Conservation (phyloP, 2,329 filamentous ascomycete species). For the Bimuria novae-zelandiae region DNA sequence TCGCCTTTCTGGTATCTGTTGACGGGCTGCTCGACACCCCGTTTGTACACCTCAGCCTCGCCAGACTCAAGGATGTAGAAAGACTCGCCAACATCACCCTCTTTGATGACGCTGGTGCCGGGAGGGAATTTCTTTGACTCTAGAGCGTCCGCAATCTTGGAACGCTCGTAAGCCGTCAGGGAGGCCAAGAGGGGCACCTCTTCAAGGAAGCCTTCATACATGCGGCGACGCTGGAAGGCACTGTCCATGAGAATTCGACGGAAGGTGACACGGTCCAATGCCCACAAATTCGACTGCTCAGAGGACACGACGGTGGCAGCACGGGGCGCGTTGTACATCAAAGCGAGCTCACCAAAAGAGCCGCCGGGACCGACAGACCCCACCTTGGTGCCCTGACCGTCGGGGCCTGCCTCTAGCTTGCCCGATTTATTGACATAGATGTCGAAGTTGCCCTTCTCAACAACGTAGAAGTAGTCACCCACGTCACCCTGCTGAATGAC, state of each 20-base stretch:
- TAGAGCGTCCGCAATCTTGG: conserved; percentile 95
- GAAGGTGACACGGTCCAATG: conserved; percentile 93
- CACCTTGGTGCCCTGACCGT: conserved; percentile 84
- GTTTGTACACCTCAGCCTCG: conserved; percentile 83
- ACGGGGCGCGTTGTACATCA: conserved; percentile 98
- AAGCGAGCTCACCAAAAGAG: conserved; percentile 92
- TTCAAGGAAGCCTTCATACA: conserved; percentile 97
- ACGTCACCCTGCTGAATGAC: conserved; percentile 95
- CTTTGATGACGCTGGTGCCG: conserved; percentile 82
- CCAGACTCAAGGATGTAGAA: conserved; percentile 92
- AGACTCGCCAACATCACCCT: conserved; percentile 87
- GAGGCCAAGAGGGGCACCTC: conserved; percentile 85
- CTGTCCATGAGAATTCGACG: conserved; percentile 98
- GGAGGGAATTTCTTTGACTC: conserved; percentile 85
- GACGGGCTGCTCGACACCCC: conserved; percentile 70
- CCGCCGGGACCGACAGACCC: conserved; percentile 82
- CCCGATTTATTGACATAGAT: conserved; percentile 85
- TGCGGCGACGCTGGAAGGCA: conserved; percentile 90
- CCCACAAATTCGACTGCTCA: conserved; percentile 86
- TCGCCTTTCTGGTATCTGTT: conserved; percentile 88
- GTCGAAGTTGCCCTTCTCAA: conserved; percentile 88
- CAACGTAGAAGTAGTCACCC: conserved; percentile 97
- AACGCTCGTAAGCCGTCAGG: conserved; percentile 88
- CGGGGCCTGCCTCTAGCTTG: conserved; percentile 74
- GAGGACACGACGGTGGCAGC: conserved; percentile 90